Percentiles rank a stretch among this genome's conserved stretches.
These are phyloP conservation scores for Capsicum rhomboideum DNA, from an alignment of 257 asterid genomes.

Conservation along the genomic window DNA sequence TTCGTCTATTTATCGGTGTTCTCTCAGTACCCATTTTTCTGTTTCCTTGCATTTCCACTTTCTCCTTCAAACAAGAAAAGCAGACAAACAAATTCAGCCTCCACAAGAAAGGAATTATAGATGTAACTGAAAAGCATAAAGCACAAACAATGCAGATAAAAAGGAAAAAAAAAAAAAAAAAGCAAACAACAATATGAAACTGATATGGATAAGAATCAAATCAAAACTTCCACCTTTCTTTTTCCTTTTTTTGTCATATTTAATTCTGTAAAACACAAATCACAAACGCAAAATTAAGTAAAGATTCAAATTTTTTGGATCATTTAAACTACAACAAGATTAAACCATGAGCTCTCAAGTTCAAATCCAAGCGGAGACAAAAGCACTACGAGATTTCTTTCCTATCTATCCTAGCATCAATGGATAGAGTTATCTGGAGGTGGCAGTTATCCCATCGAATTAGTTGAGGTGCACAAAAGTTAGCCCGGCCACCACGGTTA, in stretches of 20 bases:
- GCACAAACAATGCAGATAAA: constrained; percentile 7
- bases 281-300: background rate
- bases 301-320: background rate
- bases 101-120: constrained; percentile 31
- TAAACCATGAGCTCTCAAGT: no score
- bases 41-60: constrained; percentile 31
- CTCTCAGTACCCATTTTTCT: constrained; percentile 43
- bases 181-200: constrained; percentile 10
- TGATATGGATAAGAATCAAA: constrained; percentile 23
- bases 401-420: no score
- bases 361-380: no score
- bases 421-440: no score
- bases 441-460: no score
- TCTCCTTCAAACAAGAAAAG: constrained; percentile 41
- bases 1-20: constrained; percentile 30
- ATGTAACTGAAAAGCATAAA: constrained; percentile 15
- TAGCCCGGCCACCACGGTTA: no score
- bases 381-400: no score
- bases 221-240: constrained; percentile 9
- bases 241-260: constrained; percentile 5
- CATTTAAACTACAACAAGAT: background rate
- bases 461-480: no score
- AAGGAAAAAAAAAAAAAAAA: background rate
- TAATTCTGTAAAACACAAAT: constrained; percentile 5
- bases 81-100: constrained; percentile 22